These are phyloP conservation scores for Ogataea hybrid DNA, from an alignment of 1,139 yeast genomes.

Conservation along the genomic window DNA sequence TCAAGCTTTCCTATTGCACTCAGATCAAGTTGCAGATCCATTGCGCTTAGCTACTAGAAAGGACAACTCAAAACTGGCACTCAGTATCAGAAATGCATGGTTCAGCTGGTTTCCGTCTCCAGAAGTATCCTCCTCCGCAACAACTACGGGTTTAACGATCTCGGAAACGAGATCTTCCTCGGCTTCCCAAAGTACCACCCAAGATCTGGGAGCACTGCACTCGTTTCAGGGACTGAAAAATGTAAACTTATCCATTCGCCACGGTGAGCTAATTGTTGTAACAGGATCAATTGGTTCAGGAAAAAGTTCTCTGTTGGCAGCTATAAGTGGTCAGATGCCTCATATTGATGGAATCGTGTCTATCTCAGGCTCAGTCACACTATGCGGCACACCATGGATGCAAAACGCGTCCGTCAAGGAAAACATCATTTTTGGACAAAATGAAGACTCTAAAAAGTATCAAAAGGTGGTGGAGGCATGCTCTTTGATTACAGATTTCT, in stretches of 20 bases:
- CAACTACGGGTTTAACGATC: conserved; percentile 17
- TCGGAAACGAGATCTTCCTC: not conserved
- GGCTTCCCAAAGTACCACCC: conserved; percentile 1
- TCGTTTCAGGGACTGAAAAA: conserved; percentile 41
- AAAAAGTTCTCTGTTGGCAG: conserved; percentile 59
- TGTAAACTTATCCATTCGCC: conserved; percentile 42
- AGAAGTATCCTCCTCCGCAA: conserved; percentile 27
- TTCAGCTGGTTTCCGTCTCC: conserved; percentile 38
- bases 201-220: not conserved
- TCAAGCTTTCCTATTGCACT: conserved; percentile 33
- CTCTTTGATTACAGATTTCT: conserved; percentile 65
- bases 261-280: conserved; percentile 61
- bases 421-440: conserved; percentile 69
- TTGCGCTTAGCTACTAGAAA: conserved; percentile 7
- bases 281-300: conserved; percentile 72
- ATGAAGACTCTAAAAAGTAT: conserved; percentile 54
- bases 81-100: conserved; percentile 36
- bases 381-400: conserved; percentile 69
- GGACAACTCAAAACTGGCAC: conserved; percentile 25
- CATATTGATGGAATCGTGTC: conserved; percentile 44
- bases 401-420: conserved; percentile 77
- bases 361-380: conserved; percentile 42
- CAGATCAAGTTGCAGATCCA: conserved; percentile 14
- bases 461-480: conserved; percentile 58
- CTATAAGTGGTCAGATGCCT: conserved; percentile 61